Evolutionary conservation across 306 rosid species (phyloP).

Genomic region (Castanopsis chinensis): DNA sequence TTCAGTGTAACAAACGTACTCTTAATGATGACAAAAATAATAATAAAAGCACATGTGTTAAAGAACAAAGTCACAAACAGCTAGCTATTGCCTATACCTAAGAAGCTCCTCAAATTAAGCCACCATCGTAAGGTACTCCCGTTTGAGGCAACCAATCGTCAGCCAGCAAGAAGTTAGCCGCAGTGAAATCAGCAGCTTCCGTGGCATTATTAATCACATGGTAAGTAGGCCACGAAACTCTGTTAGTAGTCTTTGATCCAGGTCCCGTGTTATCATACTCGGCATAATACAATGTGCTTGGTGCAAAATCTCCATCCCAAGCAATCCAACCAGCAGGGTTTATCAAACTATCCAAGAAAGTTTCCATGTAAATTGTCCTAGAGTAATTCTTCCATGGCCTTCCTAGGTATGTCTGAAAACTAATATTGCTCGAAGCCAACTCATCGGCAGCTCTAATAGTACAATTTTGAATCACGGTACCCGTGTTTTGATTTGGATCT

Average conservation of each 20-base stretch:
- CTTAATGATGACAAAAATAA: too few relatives aligned
- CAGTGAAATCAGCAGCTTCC: slow-evolving; percentile 64
- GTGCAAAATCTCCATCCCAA: slow-evolving; percentile 65
- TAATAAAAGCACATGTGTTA: too few relatives aligned
- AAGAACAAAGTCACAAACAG: neutral
- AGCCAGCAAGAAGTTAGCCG: slow-evolving; percentile 45
- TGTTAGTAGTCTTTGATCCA: slow-evolving; percentile 43
- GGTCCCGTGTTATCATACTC: slow-evolving; percentile 65
- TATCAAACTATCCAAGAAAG: slow-evolving; percentile 45
- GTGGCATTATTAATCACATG: slow-evolving; percentile 46
- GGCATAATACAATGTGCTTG: slow-evolving; percentile 55
- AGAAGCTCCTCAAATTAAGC: slow-evolving; percentile 24
- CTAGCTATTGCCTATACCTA: neutral
- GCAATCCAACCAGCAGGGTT: slow-evolving; percentile 56
- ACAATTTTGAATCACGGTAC: slow-evolving; percentile 60
- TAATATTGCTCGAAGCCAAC: slow-evolving; percentile 28
- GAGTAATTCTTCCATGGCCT: slow-evolving; percentile 85
- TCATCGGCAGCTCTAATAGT: slow-evolving; percentile 45
- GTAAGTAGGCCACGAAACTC: slow-evolving; percentile 64
- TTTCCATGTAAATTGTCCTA: slow-evolving; percentile 53
- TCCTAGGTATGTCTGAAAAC: slow-evolving; percentile 54
- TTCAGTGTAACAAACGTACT: too few relatives aligned
- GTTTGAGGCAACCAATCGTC: slow-evolving; percentile 62
- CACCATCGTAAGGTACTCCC: slow-evolving; percentile 54
- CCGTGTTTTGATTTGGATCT: slow-evolving; percentile 74